Evolutionary conservation across 2,329 filamentous ascomycete species (phyloP), one percentile per base, ranked within the genome.

Genomic region (Aspergillus sp.): DNA sequence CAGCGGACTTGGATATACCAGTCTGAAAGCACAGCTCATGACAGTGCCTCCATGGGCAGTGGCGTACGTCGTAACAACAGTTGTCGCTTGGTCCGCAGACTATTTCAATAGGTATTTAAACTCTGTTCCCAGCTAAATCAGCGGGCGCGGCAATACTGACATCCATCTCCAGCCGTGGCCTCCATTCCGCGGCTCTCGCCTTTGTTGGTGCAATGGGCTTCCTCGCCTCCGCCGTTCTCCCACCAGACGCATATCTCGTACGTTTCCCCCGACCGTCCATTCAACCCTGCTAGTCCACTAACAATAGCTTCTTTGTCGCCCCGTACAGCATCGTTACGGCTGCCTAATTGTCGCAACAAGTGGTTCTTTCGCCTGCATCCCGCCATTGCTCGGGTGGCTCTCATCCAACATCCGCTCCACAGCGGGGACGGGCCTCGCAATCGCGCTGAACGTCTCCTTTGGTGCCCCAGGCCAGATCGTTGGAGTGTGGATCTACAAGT

Each of bases 401-500:
- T 86, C 84, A 8, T 85, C 83, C 41, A 91, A 91, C 66, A 77
- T 89, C 49, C 83, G 83, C 66, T 85, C 80, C 54, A 89, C 88
- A 0, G 83, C 84, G 0, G 82, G 86, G 0, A 83, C 84, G 0
- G 88, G 88, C 0, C 78, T 91, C 11, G 88, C 87, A 2, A 88
- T 90, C 55, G 88, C 87, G 0, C 73, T 91, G 60, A 90, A 90
- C 61, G 83, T 90, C 15, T 86, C 84, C 2, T 80, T 89, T 49
- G 87, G 86, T 0, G 87, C 86, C 0, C 80, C 87, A 0, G 88
- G 88, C 0, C 88, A 90, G 70, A 90, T 91, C 41, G 82, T 85
- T 0, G 88, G 87, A 0, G 86, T 89, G 1, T 91, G 87, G 87
- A 90, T 89, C 60, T 90, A 90, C 73, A 88, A 87, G 67, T 78